phyloP scores from a whole-genome alignment of 2,329 filamentous ascomycete species.

The Neonectria sp. region DNA sequence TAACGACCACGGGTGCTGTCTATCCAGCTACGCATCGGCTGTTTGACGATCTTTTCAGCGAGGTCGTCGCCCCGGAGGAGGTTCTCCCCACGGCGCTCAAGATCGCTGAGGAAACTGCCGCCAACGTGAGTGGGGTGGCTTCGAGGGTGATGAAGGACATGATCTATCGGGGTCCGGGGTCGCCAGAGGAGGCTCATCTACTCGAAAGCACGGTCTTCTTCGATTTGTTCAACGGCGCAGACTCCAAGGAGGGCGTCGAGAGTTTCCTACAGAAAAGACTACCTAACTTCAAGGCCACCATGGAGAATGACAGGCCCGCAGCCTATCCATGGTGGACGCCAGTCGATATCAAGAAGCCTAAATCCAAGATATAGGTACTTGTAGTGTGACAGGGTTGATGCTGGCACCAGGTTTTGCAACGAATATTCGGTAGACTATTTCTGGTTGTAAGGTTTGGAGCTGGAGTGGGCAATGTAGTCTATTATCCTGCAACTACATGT shows the following conservation, averaged over 20 bases:
- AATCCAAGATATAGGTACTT: slow-evolving; percentile 42
- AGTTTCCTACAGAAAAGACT: slow-evolving; percentile 80
- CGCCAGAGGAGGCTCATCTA: slow-evolving; percentile 78
- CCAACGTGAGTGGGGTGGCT: slow-evolving; percentile 76
- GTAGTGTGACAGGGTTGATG: background rate
- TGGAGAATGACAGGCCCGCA: slow-evolving; percentile 71
- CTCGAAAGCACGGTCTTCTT: slow-evolving; percentile 77
- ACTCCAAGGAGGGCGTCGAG: slow-evolving; percentile 76
- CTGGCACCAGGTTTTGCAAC: background rate
- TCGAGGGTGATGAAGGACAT: slow-evolving; percentile 79
- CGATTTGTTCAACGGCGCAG: slow-evolving; percentile 69
- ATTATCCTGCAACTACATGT: background rate
- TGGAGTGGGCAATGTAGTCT: background rate
- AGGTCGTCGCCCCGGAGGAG: slow-evolving; percentile 71
- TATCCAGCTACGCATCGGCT: slow-evolving; percentile 67
- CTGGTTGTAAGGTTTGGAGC: background rate
- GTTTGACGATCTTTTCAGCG: slow-evolving; percentile 75
- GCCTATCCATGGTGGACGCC: slow-evolving; percentile 80
- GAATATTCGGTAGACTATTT: background rate
- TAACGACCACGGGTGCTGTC: slow-evolving; percentile 77
- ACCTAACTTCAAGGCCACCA: slow-evolving; percentile 72
- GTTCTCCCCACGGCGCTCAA: slow-evolving; percentile 77
- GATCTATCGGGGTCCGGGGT: slow-evolving; percentile 73
- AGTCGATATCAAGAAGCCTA: slow-evolving; percentile 50
- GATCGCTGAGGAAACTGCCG: slow-evolving; percentile 76